phyloP scores from a whole-genome alignment of 2,329 filamentous ascomycete genomes.

The Colletotrichum brevisporum region DNA sequence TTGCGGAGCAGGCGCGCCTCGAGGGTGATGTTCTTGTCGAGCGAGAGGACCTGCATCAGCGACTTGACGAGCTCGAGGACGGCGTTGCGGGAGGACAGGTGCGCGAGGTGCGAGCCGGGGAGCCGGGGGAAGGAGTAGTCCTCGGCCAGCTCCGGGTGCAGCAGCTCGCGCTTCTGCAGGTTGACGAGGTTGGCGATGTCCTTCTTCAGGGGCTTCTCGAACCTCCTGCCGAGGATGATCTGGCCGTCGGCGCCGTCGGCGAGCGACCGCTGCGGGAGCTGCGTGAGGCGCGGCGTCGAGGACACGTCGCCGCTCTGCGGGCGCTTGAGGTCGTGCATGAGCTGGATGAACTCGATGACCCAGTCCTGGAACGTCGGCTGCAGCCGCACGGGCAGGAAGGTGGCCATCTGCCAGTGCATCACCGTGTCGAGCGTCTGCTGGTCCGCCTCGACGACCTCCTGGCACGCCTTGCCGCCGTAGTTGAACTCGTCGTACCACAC shows the following conservation, averaged over 20 bases:
- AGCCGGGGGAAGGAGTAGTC: slow-evolving; percentile 90
- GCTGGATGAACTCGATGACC: slow-evolving; percentile 93
- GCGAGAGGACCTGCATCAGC: slow-evolving; percentile 90
- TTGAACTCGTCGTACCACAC: slow-evolving; percentile 99
- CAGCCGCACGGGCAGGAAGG: slow-evolving; percentile 85
- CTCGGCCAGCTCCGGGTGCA: slow-evolving; percentile 87
- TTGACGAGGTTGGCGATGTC: slow-evolving; percentile 86
- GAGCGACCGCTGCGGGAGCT: slow-evolving; percentile 70
- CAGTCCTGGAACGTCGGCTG: slow-evolving; percentile 91
- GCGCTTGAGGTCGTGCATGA: slow-evolving; percentile 91
- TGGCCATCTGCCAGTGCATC: slow-evolving; percentile 98
- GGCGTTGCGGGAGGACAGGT: slow-evolving; percentile 49
- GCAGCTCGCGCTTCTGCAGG: slow-evolving; percentile 88
- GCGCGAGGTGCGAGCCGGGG: slow-evolving; percentile 77
- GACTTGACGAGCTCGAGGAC: slow-evolving; percentile 92
- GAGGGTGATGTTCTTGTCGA: slow-evolving; percentile 91
- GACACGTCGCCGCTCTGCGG: slow-evolving; percentile 67
- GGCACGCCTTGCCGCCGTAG: slow-evolving; percentile 94
- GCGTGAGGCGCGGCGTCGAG: slow-evolving; percentile 70
- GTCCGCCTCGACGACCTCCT: slow-evolving; percentile 79
- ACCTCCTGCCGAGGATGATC: slow-evolving; percentile 82
- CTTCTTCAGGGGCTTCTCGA: slow-evolving; percentile 92
- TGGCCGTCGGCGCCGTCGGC: slow-evolving; percentile 73
- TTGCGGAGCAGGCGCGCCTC: slow-evolving; percentile 91
- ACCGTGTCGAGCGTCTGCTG: slow-evolving; percentile 88